phyloP scores from a whole-genome alignment of 208 protist species.

The Trypanosoma grayi region DNA sequence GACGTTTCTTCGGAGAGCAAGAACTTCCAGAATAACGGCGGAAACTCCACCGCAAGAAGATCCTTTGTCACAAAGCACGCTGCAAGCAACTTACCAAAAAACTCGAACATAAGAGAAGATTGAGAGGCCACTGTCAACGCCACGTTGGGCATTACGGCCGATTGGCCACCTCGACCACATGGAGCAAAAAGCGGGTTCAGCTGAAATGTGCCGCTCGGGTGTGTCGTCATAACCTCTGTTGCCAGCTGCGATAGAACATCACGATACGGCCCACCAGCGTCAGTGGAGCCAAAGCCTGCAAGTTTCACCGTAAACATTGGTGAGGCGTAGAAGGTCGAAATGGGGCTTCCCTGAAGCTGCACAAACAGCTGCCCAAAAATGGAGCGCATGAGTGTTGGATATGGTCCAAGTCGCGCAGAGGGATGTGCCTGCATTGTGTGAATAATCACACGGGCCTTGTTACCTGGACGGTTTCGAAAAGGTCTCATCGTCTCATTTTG shows the following conservation, averaged over 20 bases:
- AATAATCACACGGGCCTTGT: constrained; percentile 76
- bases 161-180: constrained; percentile 55
- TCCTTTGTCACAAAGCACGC: constrained; percentile 89
- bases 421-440: constrained; percentile 84
- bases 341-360: constrained; percentile 64
- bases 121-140: constrained; percentile 49
- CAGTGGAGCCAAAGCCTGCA: constrained; percentile 85
- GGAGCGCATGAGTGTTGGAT: constrained; percentile 72
- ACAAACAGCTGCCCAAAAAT: constrained; percentile 88
- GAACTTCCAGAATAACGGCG: constrained; percentile 92
- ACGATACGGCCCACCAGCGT: constrained; percentile 90
- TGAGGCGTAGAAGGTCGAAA: constrained; percentile 76
- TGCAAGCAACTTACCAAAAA: constrained; percentile 93
- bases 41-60: constrained; percentile 90
- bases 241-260: constrained; percentile 88
- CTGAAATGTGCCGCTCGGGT: constrained; percentile 79
- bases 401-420: constrained; percentile 46
- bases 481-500: constrained; percentile 80
- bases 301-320: constrained; percentile 90
- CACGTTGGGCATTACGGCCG: constrained; percentile 75
- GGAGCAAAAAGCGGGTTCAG: constrained; percentile 88
- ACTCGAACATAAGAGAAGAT: constrained; percentile 88
- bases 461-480: constrained; percentile 61
- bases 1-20: constrained; percentile 70
- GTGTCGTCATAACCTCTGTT: constrained; percentile 83